Evolutionary conservation across 306 rosid genomes (phyloP), one percentile per base, ranked within the genome.

Genomic region (Mimosa pudica): DNA sequence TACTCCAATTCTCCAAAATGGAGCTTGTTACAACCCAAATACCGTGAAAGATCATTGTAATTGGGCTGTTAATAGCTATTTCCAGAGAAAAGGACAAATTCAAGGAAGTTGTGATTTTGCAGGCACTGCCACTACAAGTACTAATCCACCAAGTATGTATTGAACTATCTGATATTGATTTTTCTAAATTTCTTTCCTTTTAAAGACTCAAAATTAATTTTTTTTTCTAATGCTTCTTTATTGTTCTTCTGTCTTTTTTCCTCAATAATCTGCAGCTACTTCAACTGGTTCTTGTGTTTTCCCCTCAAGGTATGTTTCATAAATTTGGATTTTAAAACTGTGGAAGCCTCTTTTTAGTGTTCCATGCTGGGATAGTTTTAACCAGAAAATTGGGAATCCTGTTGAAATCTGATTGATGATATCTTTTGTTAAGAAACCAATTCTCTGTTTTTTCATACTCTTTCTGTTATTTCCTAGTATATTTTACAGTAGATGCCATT

Each of bases 1-100:
- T 42, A 16, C 84, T 5, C 87, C 86, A 10, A 88, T 96, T 70
- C 1, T 38, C 8, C 94, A 89, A 78, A 90, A 42, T 87, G 99
- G 99, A 77, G 77, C 76, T 7, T 96, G 99, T 86, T 96, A 52
- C 84, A 68, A 81, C 3, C 99, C 99, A 7, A 96, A 96, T 79
- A 93, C 98, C 17, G 73, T 96, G 7, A 91, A 96, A 47, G 97
- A 89, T 82, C 99, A 96, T 75, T 96, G 99, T 81, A 90, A 35
- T 65, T 96, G 86, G 80, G 99, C 99, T 38, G 98, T 87, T 3
- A 96, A 93, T 45, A 96, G 99, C 89, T 93, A 96, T 79, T 96
- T 84, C 77, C 99, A 96, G 80, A 90, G 3, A 80, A 96, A 86
- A 84, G 89, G 90, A 75, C 90, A 89, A 69, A 71, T 57, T 70